Base-by-base conservation (phyloP, 2,329 filamentous ascomycete species). In the Neoscytalidium dimidiatum region DNA sequence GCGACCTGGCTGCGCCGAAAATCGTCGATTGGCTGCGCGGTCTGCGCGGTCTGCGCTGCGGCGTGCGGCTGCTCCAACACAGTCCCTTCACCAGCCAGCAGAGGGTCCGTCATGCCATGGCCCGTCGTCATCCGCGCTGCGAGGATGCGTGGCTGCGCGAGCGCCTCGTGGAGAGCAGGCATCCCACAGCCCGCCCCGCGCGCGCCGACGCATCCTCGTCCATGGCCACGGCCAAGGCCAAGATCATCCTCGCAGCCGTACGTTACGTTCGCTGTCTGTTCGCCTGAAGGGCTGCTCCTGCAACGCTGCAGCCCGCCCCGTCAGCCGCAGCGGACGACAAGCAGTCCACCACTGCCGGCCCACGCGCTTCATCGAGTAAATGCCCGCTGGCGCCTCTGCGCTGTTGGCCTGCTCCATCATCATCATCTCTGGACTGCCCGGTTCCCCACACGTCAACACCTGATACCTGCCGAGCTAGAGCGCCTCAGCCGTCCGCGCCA, bases 161-260 rank as follows among this genome's bases (percentile, higher is more conserved):
- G 3, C 31, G 53, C 53, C 53, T 57, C 53, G 53, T 57, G 53
- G 53, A 29, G 52, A 57, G 35, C 53, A 57, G 53, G 53, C 53
- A 57, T 57, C 31, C 19, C 29, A 9, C 51, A 21, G 51, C 51
- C 51, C 51, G 51, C 35, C 49, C 49, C 49, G 49, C 49, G n/a
- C n/a, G n/a, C n/a, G n/a, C n/a, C n/a, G n/a, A n/a, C n/a, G n/a
- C n/a, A n/a, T n/a, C n/a, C n/a, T n/a, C n/a, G n/a, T n/a, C n/a
- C n/a, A n/a, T n/a, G n/a, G n/a, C 49, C n/a, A 23, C n/a, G 7
- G 29, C 29, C n/a, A 9, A n/a, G 29, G 31, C 44, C 44, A 23
- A 48, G 53, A 57, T 57, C 35, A 57, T 26, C 35, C 35, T 57
- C 53, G 53, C 51, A 56, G 31, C 29, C 51, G 13, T 8, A 9